Evolutionary conservation across 306 rosid genomes (phyloP), one percentile per base, ranked within the genome.

Genomic region (Gleditsia sinensis): DNA sequence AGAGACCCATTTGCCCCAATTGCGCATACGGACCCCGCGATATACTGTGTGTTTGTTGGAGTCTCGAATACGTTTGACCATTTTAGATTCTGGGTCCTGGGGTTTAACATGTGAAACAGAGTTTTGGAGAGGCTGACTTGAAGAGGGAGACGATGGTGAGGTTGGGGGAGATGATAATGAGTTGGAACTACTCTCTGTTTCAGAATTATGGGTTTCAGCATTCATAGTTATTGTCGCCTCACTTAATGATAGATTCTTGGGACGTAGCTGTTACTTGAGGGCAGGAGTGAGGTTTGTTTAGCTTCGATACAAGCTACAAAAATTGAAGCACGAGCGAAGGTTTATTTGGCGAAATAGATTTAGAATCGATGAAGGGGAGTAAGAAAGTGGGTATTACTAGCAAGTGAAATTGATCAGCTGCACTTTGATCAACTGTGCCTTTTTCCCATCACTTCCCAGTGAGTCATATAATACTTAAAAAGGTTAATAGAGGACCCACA

Each of bases 1-100:
- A 0, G 96, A 90, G 6, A 90, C 92, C 96, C 96, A 90, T 80
- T 90, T 90, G 0, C 96, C 96, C 96, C 96, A 90, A 10, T 80
- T 90, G 10, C 92, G 57, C 96, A 87, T 90, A 7, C 96, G 83
- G 1, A 90, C 96, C 2, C 96, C 96, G 0, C 92, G 61, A 69
- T 87, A 90, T 6, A 82, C 79, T 0, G 91, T 88, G 83, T 85
- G 89, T 17, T 81, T 86, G 85, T 83, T 72, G 9, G 96, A 80
- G 42, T 88, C 90, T 0, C 92, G 64, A 30, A 24, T 81, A 6
- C 91, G 78, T 32, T 87, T 92, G 14, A 12, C 25, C 8, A 24
- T 75, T 28, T 71, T 81, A 9, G 62, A 39, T 10, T 32, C 48
- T 9, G 69, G 57, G 27, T 20, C 17, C 11, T 33, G 25, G 1